A percentile compares a stretch with the other conserved stretches of the same genome.
Conservation (phyloP, 805 yeast species). For the Metschnikowia henanensis region DNA sequence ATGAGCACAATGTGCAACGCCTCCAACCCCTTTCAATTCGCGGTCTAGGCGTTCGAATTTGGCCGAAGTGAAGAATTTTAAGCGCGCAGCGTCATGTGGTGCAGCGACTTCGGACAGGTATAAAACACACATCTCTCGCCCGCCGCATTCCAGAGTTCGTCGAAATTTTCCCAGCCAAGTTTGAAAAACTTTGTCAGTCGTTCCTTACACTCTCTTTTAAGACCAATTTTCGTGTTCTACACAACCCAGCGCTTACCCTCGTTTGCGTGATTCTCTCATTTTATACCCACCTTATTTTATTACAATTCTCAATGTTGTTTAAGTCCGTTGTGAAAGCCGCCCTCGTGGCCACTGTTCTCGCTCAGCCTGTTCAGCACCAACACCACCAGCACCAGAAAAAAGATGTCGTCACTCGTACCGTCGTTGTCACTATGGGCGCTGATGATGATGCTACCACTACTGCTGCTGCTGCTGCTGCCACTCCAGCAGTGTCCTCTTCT, state of each 20-base stretch:
- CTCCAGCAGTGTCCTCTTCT: not conserved
- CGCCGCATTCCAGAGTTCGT: not conserved
- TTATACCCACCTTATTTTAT: not conserved
- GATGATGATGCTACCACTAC: too few species aligned
- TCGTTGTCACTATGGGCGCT: slow-evolving; percentile 47
- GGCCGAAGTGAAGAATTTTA: not conserved
- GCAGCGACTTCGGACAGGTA: not conserved
- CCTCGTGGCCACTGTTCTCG: slow-evolving; percentile 49
- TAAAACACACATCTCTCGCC: slow-evolving; percentile 4
- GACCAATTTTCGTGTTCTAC: not conserved
- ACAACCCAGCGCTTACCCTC: too few species aligned
- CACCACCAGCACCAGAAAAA: slow-evolving; percentile 50
- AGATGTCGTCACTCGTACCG: slow-evolving; percentile 52
- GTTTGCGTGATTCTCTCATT: slow-evolving; percentile 18
- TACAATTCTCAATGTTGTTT: slow-evolving; percentile 44
- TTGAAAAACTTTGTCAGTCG: slow-evolving; percentile 35
- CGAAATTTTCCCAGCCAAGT: slow-evolving; percentile 16
- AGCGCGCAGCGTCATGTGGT: not conserved
- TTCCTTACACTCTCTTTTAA: slow-evolving; percentile 28
- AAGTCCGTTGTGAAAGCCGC: slow-evolving; percentile 48
- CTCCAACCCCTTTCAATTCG: slow-evolving; percentile 5
- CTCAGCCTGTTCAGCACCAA: slow-evolving; percentile 66
- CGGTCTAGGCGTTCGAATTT: slow-evolving; percentile 7
- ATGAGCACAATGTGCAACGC: not conserved
- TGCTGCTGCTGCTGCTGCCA: slow-evolving; percentile 11